Conservation (phyloP, 139 green algal genomes). For the Chlamydomonas eustigma region DNA sequence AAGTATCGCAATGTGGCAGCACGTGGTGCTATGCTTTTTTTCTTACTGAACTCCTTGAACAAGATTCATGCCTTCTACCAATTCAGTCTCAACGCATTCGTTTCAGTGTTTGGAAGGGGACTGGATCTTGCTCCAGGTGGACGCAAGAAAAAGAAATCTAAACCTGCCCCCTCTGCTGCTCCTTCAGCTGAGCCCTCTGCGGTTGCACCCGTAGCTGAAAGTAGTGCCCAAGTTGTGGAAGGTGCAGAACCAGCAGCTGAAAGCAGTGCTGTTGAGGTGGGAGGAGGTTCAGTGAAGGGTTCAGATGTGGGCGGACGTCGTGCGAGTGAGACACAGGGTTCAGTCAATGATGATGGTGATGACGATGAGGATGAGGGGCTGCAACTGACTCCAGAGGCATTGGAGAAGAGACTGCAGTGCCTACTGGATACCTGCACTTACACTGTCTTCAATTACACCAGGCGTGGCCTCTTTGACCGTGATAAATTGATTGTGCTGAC, state of each 20-base stretch:
- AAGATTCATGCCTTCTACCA: slow-evolving; percentile 89
- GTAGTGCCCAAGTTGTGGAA: not conserved
- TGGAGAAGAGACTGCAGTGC: slow-evolving; percentile 55
- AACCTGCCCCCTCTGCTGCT: not conserved
- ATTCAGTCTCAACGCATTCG: slow-evolving; percentile 74
- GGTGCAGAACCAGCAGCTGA: not conserved
- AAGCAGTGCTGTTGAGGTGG: not conserved
- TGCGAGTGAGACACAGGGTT: not conserved
- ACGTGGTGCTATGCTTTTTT: slow-evolving; percentile 77
- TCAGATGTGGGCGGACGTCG: not conserved
- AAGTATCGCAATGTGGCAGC: slow-evolving; percentile 70
- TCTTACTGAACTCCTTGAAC: slow-evolving; percentile 84
- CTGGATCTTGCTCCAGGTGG: slow-evolving; percentile 73
- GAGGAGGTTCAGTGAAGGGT: not conserved
- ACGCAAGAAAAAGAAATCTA: slow-evolving; percentile 43
- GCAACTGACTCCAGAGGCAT: slow-evolving; percentile 56
- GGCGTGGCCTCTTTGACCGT: slow-evolving; percentile 79
- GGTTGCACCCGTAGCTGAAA: slow-evolving; percentile 27
- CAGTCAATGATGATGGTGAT: not conserved
- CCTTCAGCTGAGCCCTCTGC: slow-evolving; percentile 30
- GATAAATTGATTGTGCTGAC: slow-evolving; percentile 84
- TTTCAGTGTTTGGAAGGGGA: slow-evolving; percentile 68
- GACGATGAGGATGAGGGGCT: slow-evolving; percentile 31
- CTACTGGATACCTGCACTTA: slow-evolving; percentile 78
- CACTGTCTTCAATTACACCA: slow-evolving; percentile 84